Evolutionary conservation across 208 protist species (phyloP).

Genomic region (Acanthamoeba triangularis): DNA sequence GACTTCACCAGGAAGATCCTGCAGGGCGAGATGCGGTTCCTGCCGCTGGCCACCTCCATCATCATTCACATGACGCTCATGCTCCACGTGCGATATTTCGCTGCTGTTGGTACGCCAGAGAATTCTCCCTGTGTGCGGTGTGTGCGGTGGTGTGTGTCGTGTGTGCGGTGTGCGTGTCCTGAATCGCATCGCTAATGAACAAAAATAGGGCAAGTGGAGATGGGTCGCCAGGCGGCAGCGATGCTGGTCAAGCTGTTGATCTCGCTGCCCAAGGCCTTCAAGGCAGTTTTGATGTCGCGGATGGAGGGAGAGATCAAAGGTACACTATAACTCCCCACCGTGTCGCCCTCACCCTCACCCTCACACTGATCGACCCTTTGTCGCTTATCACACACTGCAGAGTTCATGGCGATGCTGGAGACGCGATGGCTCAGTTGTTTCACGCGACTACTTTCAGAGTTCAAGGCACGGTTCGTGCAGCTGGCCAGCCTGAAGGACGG

Average conservation of each 20-base stretch:
- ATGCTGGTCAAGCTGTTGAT: slow-evolving; percentile 64
- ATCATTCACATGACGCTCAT: slow-evolving; percentile 36
- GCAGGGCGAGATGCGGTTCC: slow-evolving; percentile 54
- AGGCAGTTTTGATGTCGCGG: slow-evolving; percentile 27
- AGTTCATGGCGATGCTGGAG: slow-evolving; percentile 26
- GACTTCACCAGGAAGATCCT: slow-evolving; percentile 44
- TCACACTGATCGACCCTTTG: too few relatives aligned
- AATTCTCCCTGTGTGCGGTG: neutral
- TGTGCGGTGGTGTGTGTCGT: neutral
- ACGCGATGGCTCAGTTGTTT: slow-evolving; percentile 18
- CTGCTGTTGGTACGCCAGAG: neutral
- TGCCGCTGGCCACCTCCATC: slow-evolving; percentile 49
- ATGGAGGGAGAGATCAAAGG: slow-evolving; percentile 46
- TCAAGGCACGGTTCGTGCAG: slow-evolving; percentile 2
- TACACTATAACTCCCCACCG: too few relatives aligned
- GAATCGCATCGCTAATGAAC: neutral
- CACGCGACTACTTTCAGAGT: neutral
- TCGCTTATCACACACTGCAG: too few relatives aligned
- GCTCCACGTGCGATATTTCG: slow-evolving; percentile 25
- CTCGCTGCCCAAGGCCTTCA: slow-evolving; percentile 22
- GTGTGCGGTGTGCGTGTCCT: neutral
- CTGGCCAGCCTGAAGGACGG: neutral
- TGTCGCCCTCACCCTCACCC: too few relatives aligned
- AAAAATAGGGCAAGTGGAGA: neutral
- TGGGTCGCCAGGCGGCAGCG: slow-evolving; percentile 10